A percentile compares a stretch with the other conserved stretches of the same genome.
Evolutionary conservation across 352 stramenopile genomes (phyloP).

Genomic region (Globisporangium carolinianum): DNA sequence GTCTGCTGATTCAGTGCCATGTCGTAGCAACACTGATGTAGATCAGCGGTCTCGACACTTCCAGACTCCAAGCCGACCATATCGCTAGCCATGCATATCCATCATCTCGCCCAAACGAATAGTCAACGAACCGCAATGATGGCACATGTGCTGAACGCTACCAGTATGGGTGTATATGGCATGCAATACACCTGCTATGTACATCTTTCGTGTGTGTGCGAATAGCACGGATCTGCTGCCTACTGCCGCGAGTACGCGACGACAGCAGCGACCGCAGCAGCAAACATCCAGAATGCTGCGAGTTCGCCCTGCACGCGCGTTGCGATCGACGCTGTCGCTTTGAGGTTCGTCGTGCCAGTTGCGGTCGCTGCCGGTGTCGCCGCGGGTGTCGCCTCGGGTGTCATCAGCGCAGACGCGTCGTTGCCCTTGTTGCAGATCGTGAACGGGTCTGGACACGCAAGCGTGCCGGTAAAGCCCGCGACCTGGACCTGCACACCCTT

Average conservation of each 20-base stretch:
- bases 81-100: too few relatives aligned
- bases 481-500: conserved; percentile 35
- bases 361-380: neutral
- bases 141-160: too few relatives aligned
- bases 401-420: neutral
- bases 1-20: too few relatives aligned
- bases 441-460: conserved; percentile 61
- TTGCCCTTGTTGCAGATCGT: conserved; percentile 35
- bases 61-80: too few relatives aligned
- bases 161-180: too few relatives aligned
- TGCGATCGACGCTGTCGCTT: neutral
- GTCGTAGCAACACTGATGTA: too few relatives aligned
- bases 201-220: too few relatives aligned
- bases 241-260: neutral
- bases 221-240: neutral
- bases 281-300: conserved; percentile 1
- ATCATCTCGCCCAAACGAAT: too few relatives aligned
- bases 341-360: neutral
- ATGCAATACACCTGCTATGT: too few relatives aligned
- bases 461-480: conserved; percentile 33
- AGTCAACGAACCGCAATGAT: too few relatives aligned
- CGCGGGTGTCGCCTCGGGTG: neutral
- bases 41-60: too few relatives aligned
- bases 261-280: neutral
- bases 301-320: neutral